These are phyloP conservation scores for Fusarium sororula DNA, from an alignment of 2,329 filamentous ascomycete genomes.

Conservation along the genomic window DNA sequence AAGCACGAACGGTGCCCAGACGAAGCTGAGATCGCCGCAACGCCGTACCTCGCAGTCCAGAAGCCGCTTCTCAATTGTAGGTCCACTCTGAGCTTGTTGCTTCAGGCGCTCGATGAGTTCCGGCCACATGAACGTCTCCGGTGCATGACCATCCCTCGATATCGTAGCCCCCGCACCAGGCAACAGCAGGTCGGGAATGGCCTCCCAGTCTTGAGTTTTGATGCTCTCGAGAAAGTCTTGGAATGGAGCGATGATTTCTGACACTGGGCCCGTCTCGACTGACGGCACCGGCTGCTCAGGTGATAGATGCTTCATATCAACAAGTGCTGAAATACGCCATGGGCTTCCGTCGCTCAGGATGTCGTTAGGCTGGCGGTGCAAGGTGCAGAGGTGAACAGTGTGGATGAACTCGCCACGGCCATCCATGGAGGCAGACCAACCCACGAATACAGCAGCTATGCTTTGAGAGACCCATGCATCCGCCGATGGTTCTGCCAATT, in stretches of 20 bases:
- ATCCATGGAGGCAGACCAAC: background rate
- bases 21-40: background rate
- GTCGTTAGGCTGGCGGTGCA: background rate
- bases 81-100: background rate
- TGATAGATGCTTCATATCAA: background rate
- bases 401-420: background rate
- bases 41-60: background rate
- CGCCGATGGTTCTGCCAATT: background rate
- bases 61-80: background rate
- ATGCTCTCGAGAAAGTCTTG: background rate
- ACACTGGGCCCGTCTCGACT: background rate
- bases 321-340: background rate
- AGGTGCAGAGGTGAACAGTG: background rate
- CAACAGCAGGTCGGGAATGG: background rate
- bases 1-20: background rate
- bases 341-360: background rate
- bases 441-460: background rate
- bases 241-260: background rate
- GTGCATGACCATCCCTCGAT: background rate
- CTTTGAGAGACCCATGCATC: background rate
- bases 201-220: background rate
- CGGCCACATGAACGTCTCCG: background rate
- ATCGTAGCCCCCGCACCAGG: background rate
- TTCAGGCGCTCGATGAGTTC: background rate
- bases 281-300: background rate